Percentiles rank a stretch among this genome's conserved stretches.
Evolutionary conservation across 2,329 filamentous ascomycete genomes (phyloP).

Genomic region (Claviceps fusiformis): DNA sequence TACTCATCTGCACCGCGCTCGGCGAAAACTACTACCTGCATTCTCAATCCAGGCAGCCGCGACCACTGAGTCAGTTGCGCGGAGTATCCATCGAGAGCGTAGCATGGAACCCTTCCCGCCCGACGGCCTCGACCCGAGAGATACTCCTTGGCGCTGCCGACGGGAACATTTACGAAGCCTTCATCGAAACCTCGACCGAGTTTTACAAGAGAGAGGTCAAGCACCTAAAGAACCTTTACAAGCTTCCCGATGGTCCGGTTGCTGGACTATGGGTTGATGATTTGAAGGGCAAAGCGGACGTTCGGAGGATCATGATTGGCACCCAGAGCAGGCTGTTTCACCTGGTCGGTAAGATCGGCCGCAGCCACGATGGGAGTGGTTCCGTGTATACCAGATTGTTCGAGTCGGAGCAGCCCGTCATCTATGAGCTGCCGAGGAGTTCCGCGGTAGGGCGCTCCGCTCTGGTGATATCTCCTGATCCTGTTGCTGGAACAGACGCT

Average conservation of each 20-base stretch:
- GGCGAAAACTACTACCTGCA: constrained; percentile 98
- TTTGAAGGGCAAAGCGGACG: constrained; percentile 52
- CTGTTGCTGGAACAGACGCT: constrained; percentile 34
- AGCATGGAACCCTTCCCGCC: constrained; percentile 87
- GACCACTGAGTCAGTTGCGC: constrained; percentile 67
- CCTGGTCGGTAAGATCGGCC: constrained; percentile 63
- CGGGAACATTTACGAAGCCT: constrained; percentile 88
- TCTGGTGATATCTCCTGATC: constrained; percentile 65
- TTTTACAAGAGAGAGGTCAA: constrained; percentile 94
- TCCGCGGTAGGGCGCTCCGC: constrained; percentile 45
- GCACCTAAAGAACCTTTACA: constrained; percentile 74
- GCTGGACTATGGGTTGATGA: constrained; percentile 77
- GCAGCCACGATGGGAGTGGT: constrained; percentile 63
- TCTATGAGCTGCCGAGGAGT: constrained; percentile 54
- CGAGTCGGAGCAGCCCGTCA: constrained; percentile 66
- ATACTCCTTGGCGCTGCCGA: constrained; percentile 87
- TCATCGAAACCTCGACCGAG: constrained; percentile 85
- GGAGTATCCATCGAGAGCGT: constrained; percentile 79
- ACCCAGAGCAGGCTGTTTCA: constrained; percentile 70
- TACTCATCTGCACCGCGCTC: constrained; percentile 79
- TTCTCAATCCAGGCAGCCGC: constrained; percentile 80
- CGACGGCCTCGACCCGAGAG: constrained; percentile 87
- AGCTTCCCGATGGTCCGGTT: constrained; percentile 67
- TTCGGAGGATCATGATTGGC: constrained; percentile 64
- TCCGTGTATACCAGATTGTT: constrained; percentile 83